Evolutionary conservation across 2,329 filamentous ascomycete species (phyloP).

Genomic region (Fusarium multiceps): DNA sequence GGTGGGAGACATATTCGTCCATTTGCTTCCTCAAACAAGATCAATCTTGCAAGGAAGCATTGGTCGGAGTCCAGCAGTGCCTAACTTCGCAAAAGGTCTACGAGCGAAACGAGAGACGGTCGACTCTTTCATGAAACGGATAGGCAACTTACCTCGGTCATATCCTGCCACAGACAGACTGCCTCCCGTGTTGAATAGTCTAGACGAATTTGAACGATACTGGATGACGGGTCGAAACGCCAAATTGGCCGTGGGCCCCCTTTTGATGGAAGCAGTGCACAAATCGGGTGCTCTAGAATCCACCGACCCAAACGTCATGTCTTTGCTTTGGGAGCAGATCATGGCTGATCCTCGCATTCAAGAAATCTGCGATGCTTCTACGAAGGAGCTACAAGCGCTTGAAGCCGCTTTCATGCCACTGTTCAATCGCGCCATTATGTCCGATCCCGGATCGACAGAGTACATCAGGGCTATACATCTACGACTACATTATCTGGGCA

Average conservation of each 20-base stretch:
- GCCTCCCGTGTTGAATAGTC: slow-evolving; percentile 12
- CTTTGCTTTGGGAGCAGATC: slow-evolving; percentile 9
- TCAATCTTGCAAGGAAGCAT: slow-evolving; percentile 27
- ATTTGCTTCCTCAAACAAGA: slow-evolving; percentile 27
- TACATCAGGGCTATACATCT: slow-evolving; percentile 51
- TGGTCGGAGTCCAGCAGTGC: slow-evolving; percentile 17
- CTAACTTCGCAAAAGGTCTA: slow-evolving; percentile 33
- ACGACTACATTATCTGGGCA: slow-evolving; percentile 46
- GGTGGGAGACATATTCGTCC: slow-evolving; percentile 32
- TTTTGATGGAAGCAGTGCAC: slow-evolving; percentile 24
- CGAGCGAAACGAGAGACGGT: slow-evolving; percentile 30
- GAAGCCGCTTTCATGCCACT: slow-evolving; percentile 50
- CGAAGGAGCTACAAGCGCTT: slow-evolving; percentile 28
- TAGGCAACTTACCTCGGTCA: slow-evolving; percentile 17
- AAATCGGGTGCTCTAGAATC: slow-evolving; percentile 7
- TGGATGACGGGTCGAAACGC: slow-evolving; percentile 10
- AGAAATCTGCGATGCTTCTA: slow-evolving; percentile 23
- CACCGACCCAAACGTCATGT: slow-evolving; percentile 8
- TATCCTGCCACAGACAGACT: slow-evolving; percentile 3
- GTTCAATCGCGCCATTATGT: slow-evolving; percentile 47
- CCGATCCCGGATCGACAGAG: slow-evolving; percentile 40
- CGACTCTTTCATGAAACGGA: slow-evolving; percentile 31
- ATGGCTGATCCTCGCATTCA: slow-evolving; percentile 18
- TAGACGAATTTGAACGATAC: slow-evolving; percentile 42
- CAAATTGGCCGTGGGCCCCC: slow-evolving; percentile 13